phyloP scores from a whole-genome alignment of 345 rosid species.

The Rhizophora mangle region DNA sequence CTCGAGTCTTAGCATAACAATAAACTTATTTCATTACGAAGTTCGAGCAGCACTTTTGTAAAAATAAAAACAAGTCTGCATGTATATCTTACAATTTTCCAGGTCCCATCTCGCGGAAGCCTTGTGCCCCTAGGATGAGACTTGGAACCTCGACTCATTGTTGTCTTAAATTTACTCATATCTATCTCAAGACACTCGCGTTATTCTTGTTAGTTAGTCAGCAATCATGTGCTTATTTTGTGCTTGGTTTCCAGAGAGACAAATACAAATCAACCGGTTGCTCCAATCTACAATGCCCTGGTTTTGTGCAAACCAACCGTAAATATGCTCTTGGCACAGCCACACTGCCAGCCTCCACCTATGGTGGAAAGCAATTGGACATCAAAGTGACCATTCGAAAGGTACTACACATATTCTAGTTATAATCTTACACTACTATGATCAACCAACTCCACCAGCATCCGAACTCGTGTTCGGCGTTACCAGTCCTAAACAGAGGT shows the following conservation, averaged over 20 bases:
- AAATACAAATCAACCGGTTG: constrained; percentile 1
- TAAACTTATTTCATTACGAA: not conserved
- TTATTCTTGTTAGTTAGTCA: not conserved
- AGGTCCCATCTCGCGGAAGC: too few relatives aligned
- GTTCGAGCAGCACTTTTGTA: too few relatives aligned
- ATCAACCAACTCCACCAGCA: too few relatives aligned
- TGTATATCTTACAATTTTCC: too few relatives aligned
- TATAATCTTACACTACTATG: too few relatives aligned
- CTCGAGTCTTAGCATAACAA: not conserved
- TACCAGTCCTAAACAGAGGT: too few relatives aligned
- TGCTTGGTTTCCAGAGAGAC: constrained; percentile 1
- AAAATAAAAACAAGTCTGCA: too few relatives aligned
- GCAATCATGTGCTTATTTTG: not conserved
- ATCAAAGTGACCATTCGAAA: not conserved
- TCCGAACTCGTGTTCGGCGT: too few relatives aligned
- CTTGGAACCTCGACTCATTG: too few relatives aligned
- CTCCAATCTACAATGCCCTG: constrained; percentile 17
- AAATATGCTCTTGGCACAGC: not conserved
- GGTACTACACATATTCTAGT: not conserved
- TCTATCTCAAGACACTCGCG: too few relatives aligned
- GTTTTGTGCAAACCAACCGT: constrained; percentile 14
- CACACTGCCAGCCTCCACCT: not conserved
- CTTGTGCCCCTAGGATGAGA: too few relatives aligned
- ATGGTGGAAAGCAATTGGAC: not conserved
- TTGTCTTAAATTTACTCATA: too few relatives aligned